phyloP scores from a whole-genome alignment of 345 rosid species.

The Brassica juncea region DNA sequence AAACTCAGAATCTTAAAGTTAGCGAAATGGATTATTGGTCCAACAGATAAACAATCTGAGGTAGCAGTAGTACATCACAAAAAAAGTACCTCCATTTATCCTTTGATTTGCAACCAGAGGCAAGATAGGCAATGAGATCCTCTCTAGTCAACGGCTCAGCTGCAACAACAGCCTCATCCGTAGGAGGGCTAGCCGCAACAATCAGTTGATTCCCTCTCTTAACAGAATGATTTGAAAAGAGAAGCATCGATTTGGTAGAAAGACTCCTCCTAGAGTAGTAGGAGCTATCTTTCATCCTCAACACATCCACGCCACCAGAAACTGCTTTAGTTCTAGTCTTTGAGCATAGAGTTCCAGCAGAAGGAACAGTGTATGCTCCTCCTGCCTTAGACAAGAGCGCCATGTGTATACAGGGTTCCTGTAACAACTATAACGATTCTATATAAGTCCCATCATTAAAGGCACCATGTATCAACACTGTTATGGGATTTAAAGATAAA shows the following conservation, averaged over 20 bases:
- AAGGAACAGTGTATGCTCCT: slow-evolving; percentile 41
- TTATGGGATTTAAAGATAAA: too few species aligned
- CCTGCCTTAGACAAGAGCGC: slow-evolving; percentile 52
- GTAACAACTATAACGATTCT: slow-evolving; percentile 25
- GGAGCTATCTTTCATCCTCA: slow-evolving; percentile 47
- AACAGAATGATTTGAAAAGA: slow-evolving; percentile 31
- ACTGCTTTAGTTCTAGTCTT: slow-evolving; percentile 40
- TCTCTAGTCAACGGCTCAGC: slow-evolving; percentile 78
- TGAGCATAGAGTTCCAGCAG: slow-evolving; percentile 42
- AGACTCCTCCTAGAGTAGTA: slow-evolving; percentile 20
- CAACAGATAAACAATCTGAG: not conserved
- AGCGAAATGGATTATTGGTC: not conserved
- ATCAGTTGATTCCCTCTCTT: slow-evolving; percentile 52
- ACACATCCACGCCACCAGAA: slow-evolving; percentile 37
- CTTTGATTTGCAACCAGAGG: slow-evolving; percentile 93
- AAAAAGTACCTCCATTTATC: slow-evolving; percentile 80
- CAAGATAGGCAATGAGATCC: slow-evolving; percentile 88
- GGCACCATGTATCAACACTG: too few species aligned
- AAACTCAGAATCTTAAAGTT: slow-evolving; percentile 28
- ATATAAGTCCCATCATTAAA: too few species aligned
- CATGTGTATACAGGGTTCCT: slow-evolving; percentile 45
- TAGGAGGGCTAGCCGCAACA: slow-evolving; percentile 94
- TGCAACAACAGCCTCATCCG: slow-evolving; percentile 69
- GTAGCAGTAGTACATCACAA: not conserved
- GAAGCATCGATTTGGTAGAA: slow-evolving; percentile 34